Conservation (phyloP, 139 green algal species). For the Chlorella sorokiniana region DNA sequence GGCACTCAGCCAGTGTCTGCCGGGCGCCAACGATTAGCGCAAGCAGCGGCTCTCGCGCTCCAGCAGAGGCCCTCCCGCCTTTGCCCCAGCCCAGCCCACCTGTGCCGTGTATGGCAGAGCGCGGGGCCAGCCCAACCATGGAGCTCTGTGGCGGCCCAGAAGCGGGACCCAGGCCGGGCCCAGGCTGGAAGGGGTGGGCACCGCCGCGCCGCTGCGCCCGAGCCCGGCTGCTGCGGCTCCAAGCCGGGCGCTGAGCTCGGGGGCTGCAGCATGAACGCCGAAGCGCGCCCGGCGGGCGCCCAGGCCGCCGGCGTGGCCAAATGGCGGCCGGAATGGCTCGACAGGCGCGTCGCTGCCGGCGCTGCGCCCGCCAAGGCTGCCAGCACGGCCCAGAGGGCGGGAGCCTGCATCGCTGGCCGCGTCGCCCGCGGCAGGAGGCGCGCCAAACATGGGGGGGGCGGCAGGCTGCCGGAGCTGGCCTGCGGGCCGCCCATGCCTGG, state of each 20-base stretch:
- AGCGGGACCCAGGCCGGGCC: background rate
- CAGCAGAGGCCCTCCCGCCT: too few species aligned
- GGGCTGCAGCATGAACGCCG: background rate
- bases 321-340: too few species aligned
- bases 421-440: background rate
- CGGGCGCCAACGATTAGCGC: too few species aligned
- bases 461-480: background rate
- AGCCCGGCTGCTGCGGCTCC: background rate
- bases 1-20: too few species aligned
- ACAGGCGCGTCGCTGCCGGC: too few species aligned
- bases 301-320: background rate
- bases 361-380: too few species aligned
- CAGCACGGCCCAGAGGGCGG: too few species aligned
- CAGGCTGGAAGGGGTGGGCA: background rate
- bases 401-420: background rate
- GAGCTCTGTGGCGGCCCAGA: background rate
- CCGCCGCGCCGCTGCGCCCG: background rate
- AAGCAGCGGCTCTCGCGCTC: too few species aligned
- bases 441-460: slow-evolving; percentile 10
- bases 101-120: too few species aligned
- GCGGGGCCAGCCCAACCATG: background rate
- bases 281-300: background rate
- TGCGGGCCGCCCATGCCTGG: background rate
- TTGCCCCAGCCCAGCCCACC: too few species aligned
- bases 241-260: background rate